Base-by-base conservation (phyloP, 1,284 basidiomycete genomes). In the Austropuccinia psidii region DNA sequence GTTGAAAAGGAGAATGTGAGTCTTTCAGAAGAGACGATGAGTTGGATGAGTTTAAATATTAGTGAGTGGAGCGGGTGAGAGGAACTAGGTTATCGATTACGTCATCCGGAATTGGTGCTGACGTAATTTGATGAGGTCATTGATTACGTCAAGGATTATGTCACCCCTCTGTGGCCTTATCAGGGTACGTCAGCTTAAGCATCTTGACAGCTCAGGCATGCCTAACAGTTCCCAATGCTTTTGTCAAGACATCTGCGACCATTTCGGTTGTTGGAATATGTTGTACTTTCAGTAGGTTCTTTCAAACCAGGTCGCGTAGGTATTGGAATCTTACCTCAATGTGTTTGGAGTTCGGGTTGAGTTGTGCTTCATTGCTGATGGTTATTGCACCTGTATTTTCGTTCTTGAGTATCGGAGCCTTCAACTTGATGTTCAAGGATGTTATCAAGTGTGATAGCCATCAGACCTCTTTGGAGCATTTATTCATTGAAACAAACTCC, bases 291-390 rank as follows among this genome's bases (percentile, higher is more conserved):
- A 33, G 1, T 2, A 39, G 6, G 21, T 60, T 60, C 41, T 6
- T 1, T 1, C 3, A 39, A 3, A 60, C 27, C 6, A 60, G 21
- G 24, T 60, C 29, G 4, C 8, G n/a, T 5, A 60, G 11, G 21
- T 43, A 61, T 45, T 61, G 58, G 31, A 61, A 61, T 1, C 58
- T 5, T 43, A 61, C 8, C 31, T 61, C 58, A 61, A 61, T 61
- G 27, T 61, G 35, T 27, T 61, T 39, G 1, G n/a, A 43, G 6
- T 61, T 43, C 17, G 33, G 11, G 27, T 60, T 60, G 11, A 60
- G n/a, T 39, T 39, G 29, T 1, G 29, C n/a, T 41, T 43, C 58
- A 9, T 61, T 45, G 27, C 58, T 61, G 4, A 61, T 43, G 2
- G 45, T 24, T 4, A 24, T 29, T 4, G 58, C 58, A 27, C 39